phyloP scores from a whole-genome alignment of 176 grass and related monocot species.

The Rhipidocladum racemiflorum region DNA sequence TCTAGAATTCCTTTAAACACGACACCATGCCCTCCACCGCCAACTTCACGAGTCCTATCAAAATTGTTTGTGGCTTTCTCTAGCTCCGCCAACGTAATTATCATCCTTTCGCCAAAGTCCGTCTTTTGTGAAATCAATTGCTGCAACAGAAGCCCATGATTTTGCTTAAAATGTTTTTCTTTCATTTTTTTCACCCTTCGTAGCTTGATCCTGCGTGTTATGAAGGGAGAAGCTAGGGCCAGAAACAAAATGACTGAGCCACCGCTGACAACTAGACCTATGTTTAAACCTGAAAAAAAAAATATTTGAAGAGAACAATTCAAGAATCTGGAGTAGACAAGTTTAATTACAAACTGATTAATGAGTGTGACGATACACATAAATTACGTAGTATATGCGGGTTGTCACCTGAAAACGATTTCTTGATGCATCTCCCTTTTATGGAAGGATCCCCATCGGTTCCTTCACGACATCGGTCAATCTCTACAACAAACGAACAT shows the following conservation, averaged over 20 bases:
- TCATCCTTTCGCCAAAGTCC: conserved; percentile 47
- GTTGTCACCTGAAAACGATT: neutral
- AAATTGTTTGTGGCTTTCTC: conserved; percentile 61
- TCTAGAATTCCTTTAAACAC: conserved; percentile 57
- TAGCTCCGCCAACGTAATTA: conserved; percentile 40
- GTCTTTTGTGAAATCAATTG: conserved; percentile 36
- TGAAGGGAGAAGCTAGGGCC: conserved; percentile 20
- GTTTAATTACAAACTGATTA: too few relatives aligned
- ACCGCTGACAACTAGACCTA: too few relatives aligned
- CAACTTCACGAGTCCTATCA: conserved; percentile 23
- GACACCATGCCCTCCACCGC: conserved; percentile 33
- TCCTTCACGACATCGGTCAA: neutral
- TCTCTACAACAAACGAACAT: too few relatives aligned
- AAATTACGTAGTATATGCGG: too few relatives aligned
- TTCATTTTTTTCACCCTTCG: conserved; percentile 28
- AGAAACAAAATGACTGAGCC: conserved; percentile 34
- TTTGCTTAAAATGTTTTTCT: conserved; percentile 44
- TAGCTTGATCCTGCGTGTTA: conserved; percentile 31
- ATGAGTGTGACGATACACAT: too few relatives aligned
- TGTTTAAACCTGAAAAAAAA: too few relatives aligned
- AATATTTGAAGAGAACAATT: too few relatives aligned
- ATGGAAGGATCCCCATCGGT: neutral
- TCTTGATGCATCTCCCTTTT: neutral
- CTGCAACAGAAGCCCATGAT: conserved; percentile 45
- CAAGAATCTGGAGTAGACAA: too few relatives aligned